Evolutionary conservation across 768 basidiomycete species (phyloP).

Genomic region (Trametes cingulata): DNA sequence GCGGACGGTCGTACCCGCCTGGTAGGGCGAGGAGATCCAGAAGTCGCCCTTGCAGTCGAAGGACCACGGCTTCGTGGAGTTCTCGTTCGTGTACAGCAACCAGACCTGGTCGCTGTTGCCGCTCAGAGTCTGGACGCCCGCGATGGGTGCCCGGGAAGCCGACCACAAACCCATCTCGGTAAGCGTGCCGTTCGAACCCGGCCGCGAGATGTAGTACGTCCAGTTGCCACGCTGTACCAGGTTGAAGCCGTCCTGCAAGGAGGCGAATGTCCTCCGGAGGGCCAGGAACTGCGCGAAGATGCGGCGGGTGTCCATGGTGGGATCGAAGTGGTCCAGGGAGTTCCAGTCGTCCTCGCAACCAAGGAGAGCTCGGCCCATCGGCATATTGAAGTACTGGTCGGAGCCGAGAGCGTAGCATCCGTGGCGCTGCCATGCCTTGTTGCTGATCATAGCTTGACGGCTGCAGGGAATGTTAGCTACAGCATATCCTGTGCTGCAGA

Average conservation of each 20-base stretch:
- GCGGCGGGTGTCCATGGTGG: slow-evolving; percentile 76
- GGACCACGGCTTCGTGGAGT: slow-evolving; percentile 63
- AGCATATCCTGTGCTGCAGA: not conserved
- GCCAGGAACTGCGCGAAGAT: slow-evolving; percentile 72
- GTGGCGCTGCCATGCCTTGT: slow-evolving; percentile 87
- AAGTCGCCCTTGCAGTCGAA: slow-evolving; percentile 54
- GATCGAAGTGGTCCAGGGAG: slow-evolving; percentile 92
- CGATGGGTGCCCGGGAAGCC: slow-evolving; percentile 64
- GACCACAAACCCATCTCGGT: slow-evolving; percentile 93
- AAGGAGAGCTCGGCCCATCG: slow-evolving; percentile 71
- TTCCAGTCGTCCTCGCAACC: slow-evolving; percentile 93
- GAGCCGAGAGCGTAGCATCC: slow-evolving; percentile 92
- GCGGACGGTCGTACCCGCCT: slow-evolving; percentile 55
- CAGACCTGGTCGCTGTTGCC: slow-evolving; percentile 75
- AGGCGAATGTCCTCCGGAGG: slow-evolving; percentile 65
- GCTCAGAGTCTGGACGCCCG: slow-evolving; percentile 57
- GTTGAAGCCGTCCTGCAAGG: slow-evolving; percentile 85
- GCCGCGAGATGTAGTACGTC: slow-evolving; percentile 76
- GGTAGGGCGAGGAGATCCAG: slow-evolving; percentile 85
- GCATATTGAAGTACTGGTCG: slow-evolving; percentile 92
- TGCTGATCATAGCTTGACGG: slow-evolving; percentile 89
- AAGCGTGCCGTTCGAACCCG: slow-evolving; percentile 78
- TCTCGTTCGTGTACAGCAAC: slow-evolving; percentile 87
- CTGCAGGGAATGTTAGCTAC: slow-evolving; percentile 37
- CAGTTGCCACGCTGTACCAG: slow-evolving; percentile 85